A percentile compares a stretch with the other conserved stretches of the same genome.
Conservation (phyloP, 495 filamentous ascomycete species). For the Trypethelium eluteriae region DNA sequence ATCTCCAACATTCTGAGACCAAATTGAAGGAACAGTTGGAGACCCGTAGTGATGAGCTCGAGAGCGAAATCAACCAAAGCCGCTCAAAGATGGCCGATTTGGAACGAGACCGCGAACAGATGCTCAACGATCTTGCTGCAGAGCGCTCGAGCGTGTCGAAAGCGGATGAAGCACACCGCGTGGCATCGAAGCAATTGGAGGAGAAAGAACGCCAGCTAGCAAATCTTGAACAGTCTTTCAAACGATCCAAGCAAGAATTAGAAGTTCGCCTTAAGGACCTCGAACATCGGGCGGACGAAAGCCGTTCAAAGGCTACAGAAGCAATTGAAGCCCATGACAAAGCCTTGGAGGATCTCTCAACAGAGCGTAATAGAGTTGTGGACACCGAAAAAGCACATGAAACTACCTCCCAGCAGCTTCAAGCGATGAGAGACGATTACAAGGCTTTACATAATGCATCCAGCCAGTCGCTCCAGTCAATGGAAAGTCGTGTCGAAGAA, state of each 20-base stretch:
- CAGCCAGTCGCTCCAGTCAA: background rate
- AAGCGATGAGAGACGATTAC: background rate
- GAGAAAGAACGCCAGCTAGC: background rate
- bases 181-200: background rate
- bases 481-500: background rate
- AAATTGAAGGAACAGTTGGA: background rate
- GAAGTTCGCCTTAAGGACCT: background rate
- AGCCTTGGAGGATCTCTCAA: background rate
- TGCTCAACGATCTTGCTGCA: background rate
- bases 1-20: background rate
- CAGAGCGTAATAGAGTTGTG: background rate
- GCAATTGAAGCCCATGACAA: slow-evolving; percentile 5
- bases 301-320: background rate
- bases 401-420: background rate
- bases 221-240: background rate
- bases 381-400: slow-evolving; percentile 11
- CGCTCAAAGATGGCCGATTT: background rate
- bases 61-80: background rate
- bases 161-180: background rate
- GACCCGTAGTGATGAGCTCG: background rate
- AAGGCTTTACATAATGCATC: background rate
- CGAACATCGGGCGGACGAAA: background rate
- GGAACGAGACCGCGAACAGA: background rate
- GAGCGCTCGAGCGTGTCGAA: background rate
- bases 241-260: background rate